Evolutionary conservation across 176 grass and related monocot genomes (phyloP), one percentile per base, ranked within the genome.

Genomic region (Oryza australiensis): DNA sequence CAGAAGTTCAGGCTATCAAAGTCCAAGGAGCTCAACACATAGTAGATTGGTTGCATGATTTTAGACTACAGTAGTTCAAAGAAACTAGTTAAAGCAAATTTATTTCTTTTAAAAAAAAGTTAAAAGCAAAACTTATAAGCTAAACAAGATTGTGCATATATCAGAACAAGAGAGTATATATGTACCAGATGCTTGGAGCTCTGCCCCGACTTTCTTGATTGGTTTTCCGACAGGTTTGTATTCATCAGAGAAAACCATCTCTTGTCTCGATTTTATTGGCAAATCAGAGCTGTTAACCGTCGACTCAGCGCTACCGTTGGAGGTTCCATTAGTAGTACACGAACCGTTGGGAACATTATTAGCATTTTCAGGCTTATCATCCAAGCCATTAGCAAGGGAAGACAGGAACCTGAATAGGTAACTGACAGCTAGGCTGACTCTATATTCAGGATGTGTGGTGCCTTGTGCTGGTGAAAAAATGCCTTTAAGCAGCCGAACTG

Each of bases 171-270:
- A 10, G 1, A 66, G 45, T 22, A 73, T 59, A 37, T 37, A 37
- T 37, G 53, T 97, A 97, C 94, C 94, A 70, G 94, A 97, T 73
- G 94, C 94, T 88, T 97, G 94, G 24, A 92, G 73, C 82, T 94
- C 94, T 43, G 80, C 92, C 66, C 89, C 92, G 14, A 76, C 63
- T 87, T 97, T 94, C 74, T 82, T 88, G 22, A 85, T 92, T 23
- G 94, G 89, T 9, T 87, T 85, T 22, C 94, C 94, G 18, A 94
- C 86, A 12, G 94, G 94, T 80, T 82, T 76, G 87, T 97, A 83
- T 45, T 92, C 92, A 9, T 83, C 89, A 72, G 42, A 78, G 33
- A 94, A 64, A 85, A 92, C 26, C 1, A 94, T 60, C 28, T 83
- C 85, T 65, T 94, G 94, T 59, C 83, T 85, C 32, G 94, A 97